phyloP scores from a whole-genome alignment of 1,284 basidiomycete genomes.

The Ceratobasidium sp. region DNA sequence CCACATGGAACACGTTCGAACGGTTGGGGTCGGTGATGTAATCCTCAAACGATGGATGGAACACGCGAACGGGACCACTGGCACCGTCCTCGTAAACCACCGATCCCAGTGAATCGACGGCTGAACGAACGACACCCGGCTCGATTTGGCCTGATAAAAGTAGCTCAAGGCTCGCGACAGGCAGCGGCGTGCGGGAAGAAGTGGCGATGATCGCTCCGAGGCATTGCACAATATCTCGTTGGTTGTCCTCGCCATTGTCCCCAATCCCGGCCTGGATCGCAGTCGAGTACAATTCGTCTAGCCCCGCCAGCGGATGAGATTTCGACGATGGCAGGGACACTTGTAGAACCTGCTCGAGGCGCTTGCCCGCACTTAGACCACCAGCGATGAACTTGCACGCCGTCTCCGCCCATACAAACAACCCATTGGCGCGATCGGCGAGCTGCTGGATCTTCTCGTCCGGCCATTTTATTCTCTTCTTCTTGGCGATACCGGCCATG shows the following conservation, averaged over 20 bases:
- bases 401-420: conserved; percentile 16
- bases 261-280: not conserved
- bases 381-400: conserved; percentile 15
- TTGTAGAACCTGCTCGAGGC: not conserved
- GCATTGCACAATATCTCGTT: not conserved
- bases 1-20: not conserved
- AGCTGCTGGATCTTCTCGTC: not conserved
- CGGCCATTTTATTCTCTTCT: not conserved
- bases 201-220: conserved; percentile 35
- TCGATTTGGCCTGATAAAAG: not conserved
- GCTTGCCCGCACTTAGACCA: not conserved
- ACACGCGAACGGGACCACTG: conserved; percentile 19
- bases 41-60: conserved; percentile 29
- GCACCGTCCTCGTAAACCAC: conserved; percentile 25
- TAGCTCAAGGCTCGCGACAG: conserved; percentile 7
- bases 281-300: not conserved
- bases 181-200: conserved; percentile 12
- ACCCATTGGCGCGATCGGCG: not conserved
- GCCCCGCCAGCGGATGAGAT: not conserved
- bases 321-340: not conserved
- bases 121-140: not conserved
- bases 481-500: not conserved
- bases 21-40: not conserved
- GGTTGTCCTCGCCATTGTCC: not conserved
- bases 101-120: conserved; percentile 15